Base-by-base conservation (phyloP, 352 stramenopile genomes). In the Globisporangium paroecandrum region DNA sequence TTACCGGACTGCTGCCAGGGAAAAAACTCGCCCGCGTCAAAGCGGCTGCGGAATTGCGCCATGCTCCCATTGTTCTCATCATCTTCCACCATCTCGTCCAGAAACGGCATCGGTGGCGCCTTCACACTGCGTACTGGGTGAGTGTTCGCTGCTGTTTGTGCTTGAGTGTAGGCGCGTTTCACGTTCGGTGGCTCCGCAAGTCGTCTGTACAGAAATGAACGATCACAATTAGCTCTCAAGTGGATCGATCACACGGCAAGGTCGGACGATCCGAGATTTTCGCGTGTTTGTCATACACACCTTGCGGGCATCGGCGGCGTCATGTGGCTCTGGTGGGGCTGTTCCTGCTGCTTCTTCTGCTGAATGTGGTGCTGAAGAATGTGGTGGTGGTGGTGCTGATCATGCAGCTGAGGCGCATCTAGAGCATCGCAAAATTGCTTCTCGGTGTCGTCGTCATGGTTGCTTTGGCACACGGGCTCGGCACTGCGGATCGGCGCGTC, bases 31-130 rank as follows among this genome's bases (percentile, higher is more conserved):
- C 58, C 32, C 24, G 58, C 25, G 18, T 51, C 62, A 22, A 69
- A 47, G 18, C 75, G 70, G 1, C n/a, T 49, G 24, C 75, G 68
- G 46, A 79, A 61, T 43, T 53, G 64, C 41, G 41, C 29, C 24
- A 69, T 55, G 22, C 66, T 72, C 20, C 68, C 74, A 36, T 76
- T 64, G 20, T 51, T 51, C 43, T 51, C 43, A 22, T 58, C 73
- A 54, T 69, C 69, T 10, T 49, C 56, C 56, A 49, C n/a, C 56
- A 49, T 36, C 27, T 76, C 74, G 22, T 79, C 71, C 54, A 67
- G 4, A 25, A 80, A 76, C 22, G 74, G 74, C 65, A 78, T 20
- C 7, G 64, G 55, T 18, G 54, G 55, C n/a, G 25, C 15, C 13
- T 56, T 58, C n/a, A n/a, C 64, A 15, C 5, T 57, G n/a, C 59